phyloP scores from a whole-genome alignment of 768 basidiomycete species.

The Lactifluus subvellereus region DNA sequence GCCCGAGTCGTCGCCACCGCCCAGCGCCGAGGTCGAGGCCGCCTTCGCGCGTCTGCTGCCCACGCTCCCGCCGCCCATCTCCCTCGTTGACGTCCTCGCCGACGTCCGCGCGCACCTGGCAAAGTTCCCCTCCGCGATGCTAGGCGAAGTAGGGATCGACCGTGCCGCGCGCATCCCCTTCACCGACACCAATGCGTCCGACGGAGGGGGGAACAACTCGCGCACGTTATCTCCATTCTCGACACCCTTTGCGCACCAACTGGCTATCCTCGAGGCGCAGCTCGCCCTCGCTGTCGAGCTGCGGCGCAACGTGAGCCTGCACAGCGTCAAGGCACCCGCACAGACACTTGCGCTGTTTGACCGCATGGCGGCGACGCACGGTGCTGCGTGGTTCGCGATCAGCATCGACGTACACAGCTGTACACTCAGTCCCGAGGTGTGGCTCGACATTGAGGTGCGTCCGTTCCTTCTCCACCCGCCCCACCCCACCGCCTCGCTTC shows the following conservation, averaged over 20 bases:
- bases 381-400: constrained; percentile 53
- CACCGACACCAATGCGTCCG: constrained; percentile 28
- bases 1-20: constrained; percentile 28
- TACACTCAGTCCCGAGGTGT: constrained; percentile 72
- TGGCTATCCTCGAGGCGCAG: constrained; percentile 75
- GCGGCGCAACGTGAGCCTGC: constrained; percentile 73
- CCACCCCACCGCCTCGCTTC: neutral
- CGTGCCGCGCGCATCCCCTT: constrained; percentile 69
- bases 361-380: constrained; percentile 52
- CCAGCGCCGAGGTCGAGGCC: constrained; percentile 29
- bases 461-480: neutral
- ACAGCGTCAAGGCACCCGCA: constrained; percentile 75
- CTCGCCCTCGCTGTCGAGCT: constrained; percentile 79
- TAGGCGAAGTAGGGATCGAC: constrained; percentile 94
- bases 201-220: constrained; percentile 28
- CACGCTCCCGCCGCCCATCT: constrained; percentile 65
- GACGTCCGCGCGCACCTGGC: constrained; percentile 56
- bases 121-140: constrained; percentile 64
- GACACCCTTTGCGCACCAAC: constrained; percentile 76
- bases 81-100: constrained; percentile 51
- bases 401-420: constrained; percentile 91
- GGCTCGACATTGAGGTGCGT: constrained; percentile 68
- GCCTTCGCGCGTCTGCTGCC: constrained; percentile 54
- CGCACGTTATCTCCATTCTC: constrained; percentile 69
- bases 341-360: constrained; percentile 62